Percentiles rank a stretch among this genome's conserved stretches.
phyloP scores from a whole-genome alignment of 768 basidiomycete species.

The Tephrocybe sp. region DNA sequence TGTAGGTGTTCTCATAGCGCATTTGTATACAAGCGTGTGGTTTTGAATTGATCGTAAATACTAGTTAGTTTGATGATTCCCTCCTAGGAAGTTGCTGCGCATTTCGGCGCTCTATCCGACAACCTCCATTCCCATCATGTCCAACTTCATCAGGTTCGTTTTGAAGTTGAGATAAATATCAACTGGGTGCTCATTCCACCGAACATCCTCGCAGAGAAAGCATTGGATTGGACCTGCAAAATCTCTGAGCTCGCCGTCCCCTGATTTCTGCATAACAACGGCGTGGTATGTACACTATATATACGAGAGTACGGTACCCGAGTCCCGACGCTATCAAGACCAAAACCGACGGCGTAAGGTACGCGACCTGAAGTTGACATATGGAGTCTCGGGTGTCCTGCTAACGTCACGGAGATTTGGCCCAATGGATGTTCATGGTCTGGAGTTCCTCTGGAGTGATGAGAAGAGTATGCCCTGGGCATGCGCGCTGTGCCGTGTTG shows the following conservation, averaged over 20 bases:
- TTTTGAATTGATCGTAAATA: neutral
- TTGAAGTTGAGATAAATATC: neutral
- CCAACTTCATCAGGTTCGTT: conserved; percentile 78
- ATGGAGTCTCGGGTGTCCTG: conserved; percentile 96
- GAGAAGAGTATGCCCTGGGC: conserved; percentile 65
- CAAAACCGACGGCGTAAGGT: conserved; percentile 65
- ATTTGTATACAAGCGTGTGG: neutral
- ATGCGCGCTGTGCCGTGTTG: neutral
- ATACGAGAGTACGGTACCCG: conserved; percentile 97
- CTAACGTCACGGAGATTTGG: conserved; percentile 88
- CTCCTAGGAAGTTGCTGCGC: conserved; percentile 84
- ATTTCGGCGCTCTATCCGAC: conserved; percentile 74
- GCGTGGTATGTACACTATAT: conserved; percentile 73
- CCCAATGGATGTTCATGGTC: conserved; percentile 91
- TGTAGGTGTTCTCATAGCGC: conserved; percentile 52
- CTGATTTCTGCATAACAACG: conserved; percentile 81
- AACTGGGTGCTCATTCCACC: neutral
- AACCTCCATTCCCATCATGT: conserved; percentile 86
- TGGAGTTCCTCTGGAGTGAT: conserved; percentile 88
- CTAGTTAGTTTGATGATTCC: conserved; percentile 85
- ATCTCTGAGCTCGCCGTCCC: conserved; percentile 98
- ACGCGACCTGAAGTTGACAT: conserved; percentile 95
- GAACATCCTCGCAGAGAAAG: conserved; percentile 92
- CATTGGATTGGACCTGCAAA: conserved; percentile 87
- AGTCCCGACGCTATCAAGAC: conserved; percentile 91